Base-by-base conservation (phyloP, 2,329 filamentous ascomycete genomes). In the Monosporascus cannonballus region DNA sequence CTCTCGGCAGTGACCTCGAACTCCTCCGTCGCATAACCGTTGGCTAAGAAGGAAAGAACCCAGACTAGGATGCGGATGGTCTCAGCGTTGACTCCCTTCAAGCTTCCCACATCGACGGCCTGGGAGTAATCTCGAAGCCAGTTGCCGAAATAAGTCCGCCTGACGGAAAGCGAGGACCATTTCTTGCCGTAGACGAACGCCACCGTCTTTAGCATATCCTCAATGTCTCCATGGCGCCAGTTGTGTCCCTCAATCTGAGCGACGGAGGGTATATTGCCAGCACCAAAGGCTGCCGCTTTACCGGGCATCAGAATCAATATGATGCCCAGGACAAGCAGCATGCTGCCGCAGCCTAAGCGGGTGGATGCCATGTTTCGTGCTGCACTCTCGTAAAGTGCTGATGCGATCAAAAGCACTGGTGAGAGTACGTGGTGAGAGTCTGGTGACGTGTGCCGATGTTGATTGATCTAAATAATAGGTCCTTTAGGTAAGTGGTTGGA, bases 51-150 rank as follows among this genome's bases (percentile, higher is more conserved):
- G 1, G 87, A 89, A 25, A 94, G 77, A 44, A 93, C 83, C 87
- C 88, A 91, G 55, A 92, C 86, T 38, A 94, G 72, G 54, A 93
- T 82, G 44, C 89, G 80, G 61, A 94, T 89, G 3, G 89, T 91
- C 38, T 86, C 85, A 36, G 87, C 85, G 57, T 88, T 89, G 54
- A 90, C 84, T 55, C 84, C 85, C 71, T 91, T 92, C 56, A 94
- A 70, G 55, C 86, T 90, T 48, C 87, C 87, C 14, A 92, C 85
- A 64, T 93, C 89, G 68, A 93, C 79, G 37, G 89, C 89, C 65
- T 93, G 89, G 14, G 87, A 91, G 68, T 94, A 94, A 72, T 93
- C 89, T 55, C 89, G 81, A 41, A 93, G 75, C 89, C 89, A 94
- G 70, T 94, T 94, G 53, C 89, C 89, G 73, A 93, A 93, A 71